phyloP scores from a whole-genome alignment of 1,139 yeast species.

The Yamadazyma trypodendri region DNA sequence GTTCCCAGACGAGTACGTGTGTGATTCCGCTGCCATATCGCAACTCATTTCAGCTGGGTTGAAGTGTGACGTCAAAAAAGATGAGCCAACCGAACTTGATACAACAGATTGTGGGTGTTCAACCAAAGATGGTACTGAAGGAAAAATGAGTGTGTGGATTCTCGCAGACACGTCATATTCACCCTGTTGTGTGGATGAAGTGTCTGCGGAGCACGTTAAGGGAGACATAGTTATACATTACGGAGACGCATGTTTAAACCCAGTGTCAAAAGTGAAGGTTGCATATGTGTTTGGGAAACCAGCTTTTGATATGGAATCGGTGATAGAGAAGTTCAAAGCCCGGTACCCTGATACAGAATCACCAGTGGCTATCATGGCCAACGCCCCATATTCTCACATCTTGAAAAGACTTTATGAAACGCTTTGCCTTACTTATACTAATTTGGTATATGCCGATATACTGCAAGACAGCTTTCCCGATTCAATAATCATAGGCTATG shows the following conservation, averaged over 20 bases:
- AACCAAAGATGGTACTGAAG: background rate
- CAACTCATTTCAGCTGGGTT: conserved; percentile 35
- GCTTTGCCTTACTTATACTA: conserved; percentile 37
- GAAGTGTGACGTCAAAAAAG: background rate
- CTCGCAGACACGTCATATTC: conserved; percentile 96
- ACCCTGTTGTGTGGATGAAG: conserved; percentile 94
- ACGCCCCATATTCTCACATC: conserved; percentile 55
- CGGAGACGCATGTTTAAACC: conserved; percentile 91
- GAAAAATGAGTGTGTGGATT: conserved; percentile 46
- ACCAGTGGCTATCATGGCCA: conserved; percentile 63
- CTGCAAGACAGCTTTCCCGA: conserved; percentile 17
- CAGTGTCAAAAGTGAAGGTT: conserved; percentile 68
- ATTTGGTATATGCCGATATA: conserved; percentile 49
- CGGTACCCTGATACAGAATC: conserved; percentile 30
- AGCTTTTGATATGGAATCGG: conserved; percentile 33
- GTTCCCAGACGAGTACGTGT: conserved; percentile 79
- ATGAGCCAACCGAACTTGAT: background rate
- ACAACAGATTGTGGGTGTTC: conserved; percentile 4
- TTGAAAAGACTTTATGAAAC: conserved; percentile 31
- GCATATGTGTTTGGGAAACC: conserved; percentile 79
- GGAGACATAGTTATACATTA: conserved; percentile 89
- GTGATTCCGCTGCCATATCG: conserved; percentile 74
- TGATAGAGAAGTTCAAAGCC: conserved; percentile 35
- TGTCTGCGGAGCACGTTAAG: conserved; percentile 89
- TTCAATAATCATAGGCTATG: conserved; percentile 44